phyloP scores from a whole-genome alignment of 441 rosid genomes.

The Heliophila coronopifolia region DNA sequence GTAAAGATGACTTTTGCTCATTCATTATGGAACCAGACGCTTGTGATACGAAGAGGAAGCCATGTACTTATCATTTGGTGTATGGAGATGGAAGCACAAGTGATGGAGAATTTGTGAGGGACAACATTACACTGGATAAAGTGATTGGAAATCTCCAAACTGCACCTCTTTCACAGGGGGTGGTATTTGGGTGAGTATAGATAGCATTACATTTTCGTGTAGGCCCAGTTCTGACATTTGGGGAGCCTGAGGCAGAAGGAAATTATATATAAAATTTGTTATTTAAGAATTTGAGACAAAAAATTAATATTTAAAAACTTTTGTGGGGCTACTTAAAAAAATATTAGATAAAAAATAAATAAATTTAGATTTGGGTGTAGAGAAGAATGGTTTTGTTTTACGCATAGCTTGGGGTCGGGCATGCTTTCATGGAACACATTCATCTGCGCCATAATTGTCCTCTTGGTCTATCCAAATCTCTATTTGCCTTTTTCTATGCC shows the following conservation, averaged over 20 bases:
- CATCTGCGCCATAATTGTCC: too few relatives aligned
- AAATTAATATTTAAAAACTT: too few relatives aligned
- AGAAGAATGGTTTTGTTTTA: too few relatives aligned
- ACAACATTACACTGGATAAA: slow-evolving; percentile 40
- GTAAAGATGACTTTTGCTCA: slow-evolving; percentile 60
- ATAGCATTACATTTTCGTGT: neutral
- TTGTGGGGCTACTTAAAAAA: neutral
- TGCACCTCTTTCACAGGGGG: slow-evolving; percentile 36
- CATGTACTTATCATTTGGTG: slow-evolving; percentile 57
- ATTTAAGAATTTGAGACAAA: too few relatives aligned
- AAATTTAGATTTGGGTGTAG: too few relatives aligned
- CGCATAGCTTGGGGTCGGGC: too few relatives aligned
- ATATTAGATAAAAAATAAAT: too few relatives aligned
- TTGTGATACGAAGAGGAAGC: slow-evolving; percentile 42
- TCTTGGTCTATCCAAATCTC: neutral
- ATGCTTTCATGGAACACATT: too few relatives aligned
- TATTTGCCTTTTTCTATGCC: too few relatives aligned
- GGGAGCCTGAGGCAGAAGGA: too few relatives aligned
- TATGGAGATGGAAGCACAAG: slow-evolving; percentile 95
- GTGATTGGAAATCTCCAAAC: slow-evolving; percentile 54
- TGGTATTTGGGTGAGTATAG: slow-evolving; percentile 77
- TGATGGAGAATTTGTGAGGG: slow-evolving; percentile 65
- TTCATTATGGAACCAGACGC: slow-evolving; percentile 41
- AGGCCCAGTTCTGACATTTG: neutral
- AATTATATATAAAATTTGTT: too few relatives aligned